Evolutionary conservation across 371 early-diverging fungal genomes (phyloP).

Genomic region (Syncephalastrum sp.): DNA sequence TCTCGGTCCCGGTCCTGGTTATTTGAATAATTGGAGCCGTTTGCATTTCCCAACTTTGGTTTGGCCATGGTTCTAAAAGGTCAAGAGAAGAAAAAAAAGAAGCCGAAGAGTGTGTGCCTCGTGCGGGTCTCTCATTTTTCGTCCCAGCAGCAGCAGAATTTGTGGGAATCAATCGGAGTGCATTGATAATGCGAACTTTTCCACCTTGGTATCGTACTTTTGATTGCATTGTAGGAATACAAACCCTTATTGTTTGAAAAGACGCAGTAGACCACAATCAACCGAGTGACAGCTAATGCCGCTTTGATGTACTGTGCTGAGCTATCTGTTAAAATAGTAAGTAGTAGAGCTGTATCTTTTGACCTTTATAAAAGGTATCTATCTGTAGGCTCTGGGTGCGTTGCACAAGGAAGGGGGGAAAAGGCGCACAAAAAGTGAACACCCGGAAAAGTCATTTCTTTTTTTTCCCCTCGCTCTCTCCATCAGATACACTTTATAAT

Average conservation of each 20-base stretch:
- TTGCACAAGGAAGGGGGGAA: conserved; percentile 10
- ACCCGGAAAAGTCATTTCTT: not conserved
- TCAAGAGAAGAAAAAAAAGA: conserved; percentile 10
- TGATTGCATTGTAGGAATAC: no score
- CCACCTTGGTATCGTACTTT: no score
- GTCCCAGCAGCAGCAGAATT: no score
- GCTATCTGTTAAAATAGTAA: no score
- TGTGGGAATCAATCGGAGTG: not conserved
- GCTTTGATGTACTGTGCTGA: no score
- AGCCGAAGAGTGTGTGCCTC: not conserved
- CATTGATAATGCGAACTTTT: no score
- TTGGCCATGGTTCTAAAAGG: conserved; percentile 21
- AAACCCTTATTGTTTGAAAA: no score
- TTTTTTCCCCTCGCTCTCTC: conserved; percentile 1
- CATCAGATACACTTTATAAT: not conserved
- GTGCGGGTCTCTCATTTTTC: conserved; percentile 1
- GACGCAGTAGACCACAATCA: no score
- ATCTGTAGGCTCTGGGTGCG: not conserved
- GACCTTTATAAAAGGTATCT: no score
- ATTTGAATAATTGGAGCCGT: conserved; percentile 9
- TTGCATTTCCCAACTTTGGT: conserved; percentile 29
- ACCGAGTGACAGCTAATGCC: no score
- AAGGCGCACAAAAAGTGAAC: not conserved
- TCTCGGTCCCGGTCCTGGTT: conserved; percentile 36
- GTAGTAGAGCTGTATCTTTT: no score